These are phyloP conservation scores for Exophiala sp. DNA, from an alignment of 2,329 filamentous ascomycete genomes.

Conservation along the genomic window DNA sequence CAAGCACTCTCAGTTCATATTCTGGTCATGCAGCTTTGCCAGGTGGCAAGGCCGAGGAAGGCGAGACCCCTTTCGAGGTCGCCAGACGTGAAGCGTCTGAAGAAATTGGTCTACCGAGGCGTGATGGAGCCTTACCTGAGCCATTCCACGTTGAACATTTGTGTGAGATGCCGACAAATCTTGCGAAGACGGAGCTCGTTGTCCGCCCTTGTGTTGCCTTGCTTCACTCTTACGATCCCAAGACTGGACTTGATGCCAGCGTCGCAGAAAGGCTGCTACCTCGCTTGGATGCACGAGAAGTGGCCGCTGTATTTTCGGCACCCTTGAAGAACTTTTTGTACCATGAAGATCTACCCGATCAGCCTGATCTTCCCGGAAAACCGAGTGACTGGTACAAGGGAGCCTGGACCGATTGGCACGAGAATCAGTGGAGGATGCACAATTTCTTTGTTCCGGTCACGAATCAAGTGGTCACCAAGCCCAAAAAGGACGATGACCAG, in stretches of 20 bases:
- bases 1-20: constrained; percentile 57
- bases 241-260: constrained; percentile 42
- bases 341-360: constrained; percentile 53
- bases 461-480: constrained; percentile 65
- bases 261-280: constrained; percentile 73
- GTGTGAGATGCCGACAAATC: constrained; percentile 73
- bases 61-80: constrained; percentile 67
- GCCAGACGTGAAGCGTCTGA: constrained; percentile 87
- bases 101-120: constrained; percentile 77
- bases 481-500: constrained; percentile 45
- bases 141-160: constrained; percentile 85
- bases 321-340: constrained; percentile 80
- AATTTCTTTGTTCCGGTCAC: constrained; percentile 85
- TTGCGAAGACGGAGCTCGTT: constrained; percentile 69
- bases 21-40: constrained; percentile 87
- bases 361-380: constrained; percentile 41
- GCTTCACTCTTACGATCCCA: constrained; percentile 60
- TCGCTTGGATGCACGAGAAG: constrained; percentile 79
- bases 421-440: constrained; percentile 77
- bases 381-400: constrained; percentile 78
- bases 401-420: constrained; percentile 74
- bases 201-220: constrained; percentile 76
- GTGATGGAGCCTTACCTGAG: constrained; percentile 61
- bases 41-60: constrained; percentile 62
- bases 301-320: constrained; percentile 89